Evolutionary conservation across 2,329 filamentous ascomycete genomes (phyloP), one percentile per base, ranked within the genome.

Genomic region (Clarireedia sp.): DNA sequence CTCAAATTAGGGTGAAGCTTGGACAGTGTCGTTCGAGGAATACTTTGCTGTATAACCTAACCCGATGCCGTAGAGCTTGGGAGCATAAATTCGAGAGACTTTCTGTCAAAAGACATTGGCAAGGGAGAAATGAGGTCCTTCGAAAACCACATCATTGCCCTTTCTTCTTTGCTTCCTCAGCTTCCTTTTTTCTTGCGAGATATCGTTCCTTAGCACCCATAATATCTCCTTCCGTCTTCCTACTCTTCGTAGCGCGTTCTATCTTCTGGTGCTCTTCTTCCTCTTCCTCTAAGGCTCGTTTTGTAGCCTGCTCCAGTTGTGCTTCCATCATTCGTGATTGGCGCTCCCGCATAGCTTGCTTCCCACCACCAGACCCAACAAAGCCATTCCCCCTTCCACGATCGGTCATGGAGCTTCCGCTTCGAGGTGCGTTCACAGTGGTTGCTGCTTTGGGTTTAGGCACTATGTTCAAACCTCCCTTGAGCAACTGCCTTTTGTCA

Each of bases 121-220:
- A 12, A 33, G 29, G 5, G 29, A 33, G 29, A 33, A 33, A 33
- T 33, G 29, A 12, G 10, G 12, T 33, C 29, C 29, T 33, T 4
- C 29, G 12, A 3, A 14, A 33, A 33, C 29, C 1, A 14, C 29
- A 24, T 57, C 50, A 55, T 46, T 64, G 60, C 8, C 71, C 74
- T 57, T 74, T 77, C 67, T 76, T 81, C 70, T 83, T 83, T 10
- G 78, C 84, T 66, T 86, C 85, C 58, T 87, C 87, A 1, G 84
- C 86, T 56, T 87, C 86, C 64, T 75, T 78, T 73, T 91, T 92
- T 67, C 89, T 77, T 54, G 87, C 86, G 54, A 94, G 74, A 69
- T 91, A 94, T 62, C 89, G 77, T 71, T 91, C 89, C 70, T 83
- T 88, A 1, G 89, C 89, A 65, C 86, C 86, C 65, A 80, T 85